Evolutionary conservation across 148 eudicot species (phyloP).

Genomic region (Chenopodium berlandieri): DNA sequence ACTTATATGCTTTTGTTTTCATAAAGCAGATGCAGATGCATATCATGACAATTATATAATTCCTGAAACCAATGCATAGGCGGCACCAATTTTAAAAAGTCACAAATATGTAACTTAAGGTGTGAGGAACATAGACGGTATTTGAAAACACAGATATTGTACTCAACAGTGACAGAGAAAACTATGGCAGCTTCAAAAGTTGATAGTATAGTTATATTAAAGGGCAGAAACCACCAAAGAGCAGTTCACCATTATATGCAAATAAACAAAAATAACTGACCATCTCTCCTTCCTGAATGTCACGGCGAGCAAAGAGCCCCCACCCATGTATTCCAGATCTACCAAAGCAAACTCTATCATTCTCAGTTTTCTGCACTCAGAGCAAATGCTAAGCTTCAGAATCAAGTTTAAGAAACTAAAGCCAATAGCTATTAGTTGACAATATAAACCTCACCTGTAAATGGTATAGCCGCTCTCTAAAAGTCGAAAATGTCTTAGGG

Average conservation of each 20-base stretch:
- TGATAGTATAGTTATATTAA: background rate
- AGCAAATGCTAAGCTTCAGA: conserved; percentile 18
- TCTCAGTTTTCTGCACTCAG: conserved; percentile 76
- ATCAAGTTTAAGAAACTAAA: conserved; percentile 7
- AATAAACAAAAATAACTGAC: conserved; percentile 37
- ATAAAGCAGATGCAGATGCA: background rate
- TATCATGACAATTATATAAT: background rate
- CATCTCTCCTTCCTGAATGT: conserved; percentile 98
- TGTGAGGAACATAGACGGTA: background rate
- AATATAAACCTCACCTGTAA: conserved; percentile 54
- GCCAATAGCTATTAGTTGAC: conserved; percentile 2
- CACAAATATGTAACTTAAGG: background rate
- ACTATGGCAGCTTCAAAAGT: background rate
- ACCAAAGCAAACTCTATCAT: conserved; percentile 93
- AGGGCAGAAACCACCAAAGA: conserved; percentile 1
- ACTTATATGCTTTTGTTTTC: background rate
- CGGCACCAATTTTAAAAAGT: background rate
- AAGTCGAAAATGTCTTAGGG: conserved; percentile 68
- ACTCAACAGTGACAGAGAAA: background rate
- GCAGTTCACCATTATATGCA: conserved; percentile 1
- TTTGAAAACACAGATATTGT: background rate
- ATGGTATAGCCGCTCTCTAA: conserved; percentile 76
- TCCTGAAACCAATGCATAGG: background rate
- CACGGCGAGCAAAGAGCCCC: conserved; percentile 94
- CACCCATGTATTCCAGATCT: conserved; percentile 96